phyloP scores from a whole-genome alignment of 1,139 yeast species.

The Diutina pseudorugosa region DNA sequence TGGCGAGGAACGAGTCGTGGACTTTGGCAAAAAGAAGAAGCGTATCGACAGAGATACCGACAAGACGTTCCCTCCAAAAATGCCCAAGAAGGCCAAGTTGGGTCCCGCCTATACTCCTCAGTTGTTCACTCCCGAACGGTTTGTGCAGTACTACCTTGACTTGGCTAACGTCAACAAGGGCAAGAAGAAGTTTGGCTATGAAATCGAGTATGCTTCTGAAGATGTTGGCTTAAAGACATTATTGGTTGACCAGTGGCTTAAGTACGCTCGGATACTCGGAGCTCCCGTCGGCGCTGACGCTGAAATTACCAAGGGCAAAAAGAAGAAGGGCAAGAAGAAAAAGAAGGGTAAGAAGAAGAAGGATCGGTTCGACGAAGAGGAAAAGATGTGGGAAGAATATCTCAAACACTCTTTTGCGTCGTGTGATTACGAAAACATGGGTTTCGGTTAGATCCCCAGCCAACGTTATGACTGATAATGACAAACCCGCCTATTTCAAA shows the following conservation, averaged over 20 bases:
- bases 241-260: slow-evolving; percentile 49
- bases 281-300: slow-evolving; percentile 12
- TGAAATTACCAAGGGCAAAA: slow-evolving; percentile 7
- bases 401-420: slow-evolving; percentile 47
- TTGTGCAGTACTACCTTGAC: slow-evolving; percentile 63
- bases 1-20: slow-evolving; percentile 7
- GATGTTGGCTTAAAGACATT: slow-evolving; percentile 43
- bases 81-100: slow-evolving; percentile 38
- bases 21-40: slow-evolving; percentile 39
- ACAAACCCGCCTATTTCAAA: background rate
- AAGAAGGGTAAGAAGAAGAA: slow-evolving; percentile 6
- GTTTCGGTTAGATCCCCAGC: slow-evolving; percentile 12
- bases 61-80: slow-evolving; percentile 54
- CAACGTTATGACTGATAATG: background rate
- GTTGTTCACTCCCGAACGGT: slow-evolving; percentile 57
- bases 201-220: slow-evolving; percentile 60
- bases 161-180: slow-evolving; percentile 38
- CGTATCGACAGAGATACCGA: slow-evolving; percentile 24
- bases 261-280: slow-evolving; percentile 43
- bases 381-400: slow-evolving; percentile 30
- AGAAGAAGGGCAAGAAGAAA: slow-evolving; percentile 7
- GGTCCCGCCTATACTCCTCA: slow-evolving; percentile 76
- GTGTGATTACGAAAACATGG: slow-evolving; percentile 47
- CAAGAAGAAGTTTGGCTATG: slow-evolving; percentile 37
- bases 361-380: slow-evolving; percentile 11